Evolutionary conservation across 192 early-diverging fungal species (phyloP).

Genomic region (Linnemannia elongata): DNA sequence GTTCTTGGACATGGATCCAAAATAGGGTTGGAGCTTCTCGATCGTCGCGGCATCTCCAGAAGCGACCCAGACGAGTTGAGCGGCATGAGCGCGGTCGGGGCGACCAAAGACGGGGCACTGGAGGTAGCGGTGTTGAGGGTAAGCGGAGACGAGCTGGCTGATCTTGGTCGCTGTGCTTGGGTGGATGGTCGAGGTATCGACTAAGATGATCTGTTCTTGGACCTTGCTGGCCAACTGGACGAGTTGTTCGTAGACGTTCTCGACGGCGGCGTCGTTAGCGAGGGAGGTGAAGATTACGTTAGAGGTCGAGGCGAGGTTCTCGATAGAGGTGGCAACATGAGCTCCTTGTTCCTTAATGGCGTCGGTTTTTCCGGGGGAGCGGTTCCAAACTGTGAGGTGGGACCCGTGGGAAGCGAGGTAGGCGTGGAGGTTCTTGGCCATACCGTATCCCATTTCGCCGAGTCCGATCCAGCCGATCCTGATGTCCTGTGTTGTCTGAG

Average conservation of each 20-base stretch:
- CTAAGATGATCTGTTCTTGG: conserved; percentile 58
- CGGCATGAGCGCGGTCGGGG: conserved; percentile 62
- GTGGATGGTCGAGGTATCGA: conserved; percentile 73
- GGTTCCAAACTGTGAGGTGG: conserved; percentile 74
- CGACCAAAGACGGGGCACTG: conserved; percentile 72
- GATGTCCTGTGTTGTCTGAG: conserved; percentile 6
- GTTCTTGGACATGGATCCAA: conserved; percentile 63
- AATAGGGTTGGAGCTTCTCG: conserved; percentile 51
- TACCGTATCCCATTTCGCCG: conserved; percentile 72
- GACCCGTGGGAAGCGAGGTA: conserved; percentile 50
- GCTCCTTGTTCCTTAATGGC: conserved; percentile 58
- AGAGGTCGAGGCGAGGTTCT: conserved; percentile 54
- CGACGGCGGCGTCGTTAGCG: conserved; percentile 70
- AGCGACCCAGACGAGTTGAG: conserved; percentile 66
- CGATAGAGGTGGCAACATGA: conserved; percentile 45
- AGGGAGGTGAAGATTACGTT: conserved; percentile 76
- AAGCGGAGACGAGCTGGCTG: conserved; percentile 21
- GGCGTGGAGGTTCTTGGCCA: conserved; percentile 73
- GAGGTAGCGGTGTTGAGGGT: conserved; percentile 46
- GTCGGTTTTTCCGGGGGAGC: conserved; percentile 63
- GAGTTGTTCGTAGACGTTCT: conserved; percentile 58
- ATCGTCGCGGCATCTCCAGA: conserved; percentile 63
- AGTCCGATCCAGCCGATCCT: conserved; percentile 74
- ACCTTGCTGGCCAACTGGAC: conserved; percentile 25
- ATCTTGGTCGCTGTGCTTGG: conserved; percentile 56